A percentile compares a stretch with the other conserved stretches of the same genome.
Conservation (phyloP, 1,284 basidiomycete species). For the Tylopilus microsporus region DNA sequence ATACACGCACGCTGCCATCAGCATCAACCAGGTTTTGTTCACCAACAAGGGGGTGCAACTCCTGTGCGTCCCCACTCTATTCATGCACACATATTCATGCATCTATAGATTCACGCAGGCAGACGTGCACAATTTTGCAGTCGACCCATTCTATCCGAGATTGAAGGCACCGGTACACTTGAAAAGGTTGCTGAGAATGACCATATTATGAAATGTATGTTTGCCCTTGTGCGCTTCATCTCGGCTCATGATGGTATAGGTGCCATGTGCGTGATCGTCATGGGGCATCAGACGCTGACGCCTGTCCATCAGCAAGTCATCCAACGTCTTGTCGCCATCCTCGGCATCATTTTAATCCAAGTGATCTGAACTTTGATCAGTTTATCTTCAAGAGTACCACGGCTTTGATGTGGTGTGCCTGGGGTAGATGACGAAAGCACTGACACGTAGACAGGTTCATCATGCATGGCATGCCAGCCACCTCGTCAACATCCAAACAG, state of each 20-base stretch:
- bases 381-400: conserved; percentile 95
- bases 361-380: conserved; percentile 96
- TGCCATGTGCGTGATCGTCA: conserved; percentile 90
- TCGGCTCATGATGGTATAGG: conserved; percentile 23
- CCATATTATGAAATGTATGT: too few relatives aligned
- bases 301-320: conserved; percentile 69
- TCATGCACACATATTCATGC: too few relatives aligned
- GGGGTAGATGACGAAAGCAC: not conserved
- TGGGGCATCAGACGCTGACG: conserved; percentile 74
- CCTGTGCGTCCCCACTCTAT: too few relatives aligned
- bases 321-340: conserved; percentile 72
- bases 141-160: too few relatives aligned
- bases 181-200: too few relatives aligned
- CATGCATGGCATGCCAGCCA: conserved; percentile 62
- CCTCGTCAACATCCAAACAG: conserved; percentile 74
- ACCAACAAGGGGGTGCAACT: too few relatives aligned
- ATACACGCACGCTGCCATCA: too few relatives aligned
- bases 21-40: too few relatives aligned
- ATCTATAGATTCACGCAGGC: too few relatives aligned
- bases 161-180: too few relatives aligned
- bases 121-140: too few relatives aligned
- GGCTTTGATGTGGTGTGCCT: conserved; percentile 73
- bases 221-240: too few relatives aligned
- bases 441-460: conserved; percentile 57
- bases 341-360: conserved; percentile 92